These are phyloP conservation scores for Trichoderma aggressivum DNA, from an alignment of 2,329 filamentous ascomycete genomes.

Conservation along the genomic window DNA sequence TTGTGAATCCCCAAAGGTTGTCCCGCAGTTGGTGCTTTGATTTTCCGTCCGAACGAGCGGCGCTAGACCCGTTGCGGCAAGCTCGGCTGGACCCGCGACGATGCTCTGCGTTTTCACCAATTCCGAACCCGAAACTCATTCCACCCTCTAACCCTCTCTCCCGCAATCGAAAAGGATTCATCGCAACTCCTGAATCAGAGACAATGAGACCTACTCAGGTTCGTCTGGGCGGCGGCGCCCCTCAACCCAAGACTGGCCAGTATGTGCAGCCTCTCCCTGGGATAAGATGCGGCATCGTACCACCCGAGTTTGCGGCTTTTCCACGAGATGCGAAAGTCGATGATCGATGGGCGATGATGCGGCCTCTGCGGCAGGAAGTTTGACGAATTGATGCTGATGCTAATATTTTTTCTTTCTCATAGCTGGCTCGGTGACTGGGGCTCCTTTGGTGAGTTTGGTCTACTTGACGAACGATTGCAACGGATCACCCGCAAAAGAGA, in stretches of 20 bases:
- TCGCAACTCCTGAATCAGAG: constrained; percentile 16
- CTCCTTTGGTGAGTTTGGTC: constrained; percentile 60
- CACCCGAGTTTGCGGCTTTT: constrained; percentile 34
- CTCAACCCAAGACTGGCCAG: constrained; percentile 35
- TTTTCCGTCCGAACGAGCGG: constrained; percentile 21
- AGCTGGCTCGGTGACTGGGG: constrained; percentile 77
- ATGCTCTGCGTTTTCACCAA: constrained; percentile 28
- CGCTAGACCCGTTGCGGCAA: constrained; percentile 37
- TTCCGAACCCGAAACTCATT: constrained; percentile 22
- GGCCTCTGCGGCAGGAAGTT: constrained; percentile 25
- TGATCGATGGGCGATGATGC: constrained; percentile 7
- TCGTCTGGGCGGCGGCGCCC: constrained; percentile 34
- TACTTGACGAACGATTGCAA: constrained; percentile 9
- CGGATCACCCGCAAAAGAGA: not conserved
- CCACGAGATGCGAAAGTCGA: constrained; percentile 19
- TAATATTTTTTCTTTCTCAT: constrained; percentile 20
- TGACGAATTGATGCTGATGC: not conserved
- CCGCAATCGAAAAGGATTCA: constrained; percentile 13
- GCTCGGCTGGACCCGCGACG: constrained; percentile 31
- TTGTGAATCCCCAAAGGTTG: not conserved
- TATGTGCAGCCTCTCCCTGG: constrained; percentile 27
- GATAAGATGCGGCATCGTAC: constrained; percentile 4
- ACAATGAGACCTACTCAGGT: constrained; percentile 43
- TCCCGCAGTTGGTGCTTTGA: constrained; percentile 21
- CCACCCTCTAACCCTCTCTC: constrained; percentile 13